A percentile compares a stretch with the other conserved stretches of the same genome.
Evolutionary conservation across 2,329 filamentous ascomycete species (phyloP).

Genomic region (Exserohilum rostratum): DNA sequence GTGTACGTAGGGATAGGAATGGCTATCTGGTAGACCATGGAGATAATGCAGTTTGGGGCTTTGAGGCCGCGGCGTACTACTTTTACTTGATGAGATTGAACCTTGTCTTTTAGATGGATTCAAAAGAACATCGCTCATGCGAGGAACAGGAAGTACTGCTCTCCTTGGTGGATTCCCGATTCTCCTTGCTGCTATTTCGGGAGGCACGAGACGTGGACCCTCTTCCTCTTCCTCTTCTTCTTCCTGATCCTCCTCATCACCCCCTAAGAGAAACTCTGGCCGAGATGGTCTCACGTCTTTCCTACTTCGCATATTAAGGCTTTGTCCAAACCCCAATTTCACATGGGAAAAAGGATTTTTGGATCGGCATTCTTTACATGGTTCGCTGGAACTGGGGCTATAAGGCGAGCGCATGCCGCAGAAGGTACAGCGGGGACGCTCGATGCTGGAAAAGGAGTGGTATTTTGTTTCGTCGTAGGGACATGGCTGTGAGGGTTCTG

Average conservation of each 20-base stretch:
- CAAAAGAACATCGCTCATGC: too few species aligned
- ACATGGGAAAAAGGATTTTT: conserved; percentile 20
- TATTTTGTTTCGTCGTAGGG: conserved; percentile 26
- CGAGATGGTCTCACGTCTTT: not conserved
- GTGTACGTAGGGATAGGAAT: conserved; percentile 33
- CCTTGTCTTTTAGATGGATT: not conserved
- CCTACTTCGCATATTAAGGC: not conserved
- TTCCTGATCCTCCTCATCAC: too few species aligned
- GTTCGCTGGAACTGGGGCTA: conserved; percentile 7
- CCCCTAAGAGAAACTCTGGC: not conserved
- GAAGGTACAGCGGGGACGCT: conserved; percentile 18
- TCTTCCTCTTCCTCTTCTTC: conserved; percentile 8
- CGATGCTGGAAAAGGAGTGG: conserved; percentile 28
- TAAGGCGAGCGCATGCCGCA: conserved; percentile 23
- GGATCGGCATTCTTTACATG: conserved; percentile 22
- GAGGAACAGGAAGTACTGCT: conserved; percentile 9
- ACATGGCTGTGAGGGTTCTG: conserved; percentile 13
- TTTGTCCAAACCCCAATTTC: not conserved
- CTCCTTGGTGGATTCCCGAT: conserved; percentile 21
- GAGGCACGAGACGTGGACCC: conserved; percentile 14
- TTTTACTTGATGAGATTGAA: not conserved
- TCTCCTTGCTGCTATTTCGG: conserved; percentile 12
- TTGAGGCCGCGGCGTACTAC: not conserved
- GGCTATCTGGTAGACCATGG: conserved; percentile 20
- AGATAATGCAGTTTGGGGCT: conserved; percentile 33